These are phyloP conservation scores for Ettlia oleoabundans DNA, from an alignment of 139 green algal species.

Conservation along the genomic window DNA sequence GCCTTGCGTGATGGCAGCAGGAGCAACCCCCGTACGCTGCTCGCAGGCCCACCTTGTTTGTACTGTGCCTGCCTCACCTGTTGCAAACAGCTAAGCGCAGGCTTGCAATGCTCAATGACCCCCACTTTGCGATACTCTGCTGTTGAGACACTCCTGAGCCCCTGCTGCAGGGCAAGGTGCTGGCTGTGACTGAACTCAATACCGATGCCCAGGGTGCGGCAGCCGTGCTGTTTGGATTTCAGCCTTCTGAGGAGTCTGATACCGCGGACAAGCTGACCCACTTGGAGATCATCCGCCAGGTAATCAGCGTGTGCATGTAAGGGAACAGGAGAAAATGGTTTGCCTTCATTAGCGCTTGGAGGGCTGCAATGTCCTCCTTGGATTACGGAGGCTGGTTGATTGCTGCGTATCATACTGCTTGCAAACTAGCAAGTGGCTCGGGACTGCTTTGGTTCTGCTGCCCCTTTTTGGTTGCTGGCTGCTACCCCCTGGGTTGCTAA, in stretches of 20 bases:
- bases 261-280: not conserved
- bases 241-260: not conserved
- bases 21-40: too few relatives aligned
- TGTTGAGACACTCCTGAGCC: too few relatives aligned
- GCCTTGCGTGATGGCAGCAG: too few relatives aligned
- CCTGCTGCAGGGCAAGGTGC: conserved; percentile 9
- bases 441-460: not conserved
- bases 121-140: not conserved
- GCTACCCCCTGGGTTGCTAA: too few relatives aligned
- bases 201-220: not conserved
- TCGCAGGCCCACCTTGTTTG: not conserved
- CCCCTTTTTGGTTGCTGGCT: not conserved
- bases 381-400: too few relatives aligned
- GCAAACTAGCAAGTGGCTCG: too few relatives aligned
- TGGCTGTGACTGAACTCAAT: conserved; percentile 6
- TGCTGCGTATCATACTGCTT: too few relatives aligned
- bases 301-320: too few relatives aligned
- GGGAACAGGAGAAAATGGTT: too few relatives aligned
- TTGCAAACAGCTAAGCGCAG: not conserved
- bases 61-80: conserved; percentile 2
- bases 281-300: conserved; percentile 45
- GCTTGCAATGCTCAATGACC: not conserved
- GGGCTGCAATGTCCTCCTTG: too few relatives aligned
- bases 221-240: not conserved
- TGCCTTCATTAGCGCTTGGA: too few relatives aligned